Conservation (phyloP, 176 grass and related monocot genomes). For the Zoysia japonica region DNA sequence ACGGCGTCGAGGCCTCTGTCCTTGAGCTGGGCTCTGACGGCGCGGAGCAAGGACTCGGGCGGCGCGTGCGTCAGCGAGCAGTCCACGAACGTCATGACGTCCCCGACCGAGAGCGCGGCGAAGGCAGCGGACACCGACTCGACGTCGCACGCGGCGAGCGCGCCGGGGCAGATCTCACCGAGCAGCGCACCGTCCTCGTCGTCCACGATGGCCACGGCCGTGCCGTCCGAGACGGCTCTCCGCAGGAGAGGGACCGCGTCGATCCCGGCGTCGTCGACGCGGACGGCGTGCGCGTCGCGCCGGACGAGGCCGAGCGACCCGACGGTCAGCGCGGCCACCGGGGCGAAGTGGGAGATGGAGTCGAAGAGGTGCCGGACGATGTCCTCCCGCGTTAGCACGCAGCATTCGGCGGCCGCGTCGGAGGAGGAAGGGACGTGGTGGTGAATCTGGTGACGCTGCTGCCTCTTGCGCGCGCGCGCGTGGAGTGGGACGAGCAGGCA, state of each 20-base stretch:
- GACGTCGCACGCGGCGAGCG: conserved; percentile 50
- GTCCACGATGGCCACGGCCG: conserved; percentile 62
- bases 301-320: conserved; percentile 62
- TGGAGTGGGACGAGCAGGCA: conserved; percentile 54
- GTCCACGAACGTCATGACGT: conserved; percentile 58
- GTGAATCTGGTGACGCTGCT: neutral
- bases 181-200: conserved; percentile 44
- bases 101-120: conserved; percentile 49
- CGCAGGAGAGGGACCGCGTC: conserved; percentile 52
- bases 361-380: conserved; percentile 79
- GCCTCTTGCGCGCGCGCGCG: conserved; percentile 37
- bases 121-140: conserved; percentile 39
- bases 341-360: conserved; percentile 62
- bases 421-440: neutral
- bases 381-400: conserved; percentile 76
- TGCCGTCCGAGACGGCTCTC: conserved; percentile 35
- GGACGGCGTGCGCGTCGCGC: conserved; percentile 44
- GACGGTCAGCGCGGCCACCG: conserved; percentile 50
- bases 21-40: conserved; percentile 43
- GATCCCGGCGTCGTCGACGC: conserved; percentile 48
- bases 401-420: conserved; percentile 33
- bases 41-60: conserved; percentile 48
- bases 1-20: conserved; percentile 49
- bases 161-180: conserved; percentile 60
- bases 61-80: conserved; percentile 35